Evolutionary conservation across 768 basidiomycete genomes (phyloP), one percentile per base, ranked within the genome.

Genomic region (Boletus sp.): DNA sequence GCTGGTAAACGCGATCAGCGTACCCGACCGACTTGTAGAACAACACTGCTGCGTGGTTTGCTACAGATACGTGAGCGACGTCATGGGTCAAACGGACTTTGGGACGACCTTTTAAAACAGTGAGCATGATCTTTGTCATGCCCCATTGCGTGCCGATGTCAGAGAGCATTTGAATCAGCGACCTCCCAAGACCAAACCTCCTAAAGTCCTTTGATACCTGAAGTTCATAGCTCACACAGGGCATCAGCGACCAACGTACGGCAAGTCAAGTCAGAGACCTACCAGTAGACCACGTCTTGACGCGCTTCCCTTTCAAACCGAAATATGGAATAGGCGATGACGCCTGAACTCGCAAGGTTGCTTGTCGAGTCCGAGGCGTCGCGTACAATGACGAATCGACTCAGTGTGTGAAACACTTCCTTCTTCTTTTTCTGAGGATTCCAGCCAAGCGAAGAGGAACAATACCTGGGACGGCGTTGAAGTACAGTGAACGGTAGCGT

Each of bases 101-200:
- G 33, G 12, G 5, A 56, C 71, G n/a, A 90, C 91, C 77, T 79
- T 84, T 86, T 61, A 93, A 79, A 1, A 84, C 88, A 0, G 92
- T 94, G 15, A 94, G 78, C 77, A 87, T 81, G 29, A 89, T 70
- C 66, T 87, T 91, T 39, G 82, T 72, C 86, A 93, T 88, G 3
- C 66, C 57, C 74, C 78, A 88, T 40, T 63, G 67, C 14, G 63
- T 64, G 7, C 81, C 85, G 15, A 92, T 79, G 8, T 71, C 71
- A 20, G 71, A 71, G 18, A 93, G 70, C 20, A 72, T 69, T 3
- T 75, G 70, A 67, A 86, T 76, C 48, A 93, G 67, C 20, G 69
- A 63, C 56, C 71, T 80, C 1, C 91, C 92, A 1, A 90, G 69
- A 3, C 91, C 89, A 29, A 67, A 68, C 5, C 86, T 75, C 57